Percentiles rank a stretch among this genome's conserved stretches.
These are phyloP conservation scores for Heliosperma pusillum DNA, from an alignment of 148 eudicot genomes.

Conservation along the genomic window DNA sequence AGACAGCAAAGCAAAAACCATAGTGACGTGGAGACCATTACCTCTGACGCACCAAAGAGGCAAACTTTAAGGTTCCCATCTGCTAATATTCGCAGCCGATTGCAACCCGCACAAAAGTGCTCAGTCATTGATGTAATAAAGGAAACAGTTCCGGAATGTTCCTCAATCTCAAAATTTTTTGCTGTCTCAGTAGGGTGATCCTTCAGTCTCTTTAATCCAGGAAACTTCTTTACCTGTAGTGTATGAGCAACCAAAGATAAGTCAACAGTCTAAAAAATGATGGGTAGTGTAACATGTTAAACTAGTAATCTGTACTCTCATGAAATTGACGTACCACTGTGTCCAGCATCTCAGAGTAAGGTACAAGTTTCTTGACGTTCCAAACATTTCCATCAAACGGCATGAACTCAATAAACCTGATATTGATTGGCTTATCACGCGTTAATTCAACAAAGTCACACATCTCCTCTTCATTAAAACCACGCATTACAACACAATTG, in stretches of 20 bases:
- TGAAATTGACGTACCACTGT: constrained; percentile 61
- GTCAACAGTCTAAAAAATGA: not conserved
- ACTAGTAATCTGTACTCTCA: not conserved
- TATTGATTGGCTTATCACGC: constrained; percentile 66
- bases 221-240: constrained; percentile 54
- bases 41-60: constrained; percentile 96
- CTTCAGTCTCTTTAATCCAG: constrained; percentile 50
- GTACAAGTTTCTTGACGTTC: constrained; percentile 90
- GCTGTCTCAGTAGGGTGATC: constrained; percentile 89
- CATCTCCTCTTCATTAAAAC: constrained; percentile 94
- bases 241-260: not conserved
- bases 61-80: constrained; percentile 98
- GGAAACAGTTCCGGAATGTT: constrained; percentile 82
- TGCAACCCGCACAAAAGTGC: constrained; percentile 95
- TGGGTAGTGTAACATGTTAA: not conserved
- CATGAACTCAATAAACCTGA: constrained; percentile 96
- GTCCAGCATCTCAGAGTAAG: constrained; percentile 75
- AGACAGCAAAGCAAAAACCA: not conserved
- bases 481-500: constrained; percentile 96
- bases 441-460: constrained; percentile 91
- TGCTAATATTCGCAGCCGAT: constrained; percentile 82
- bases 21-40: constrained; percentile 22
- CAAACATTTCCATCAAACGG: constrained; percentile 98
- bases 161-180: constrained; percentile 85
- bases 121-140: constrained; percentile 98